Evolutionary conservation across 257 asterid species (phyloP).

Genomic region (Solanum peruvianum): DNA sequence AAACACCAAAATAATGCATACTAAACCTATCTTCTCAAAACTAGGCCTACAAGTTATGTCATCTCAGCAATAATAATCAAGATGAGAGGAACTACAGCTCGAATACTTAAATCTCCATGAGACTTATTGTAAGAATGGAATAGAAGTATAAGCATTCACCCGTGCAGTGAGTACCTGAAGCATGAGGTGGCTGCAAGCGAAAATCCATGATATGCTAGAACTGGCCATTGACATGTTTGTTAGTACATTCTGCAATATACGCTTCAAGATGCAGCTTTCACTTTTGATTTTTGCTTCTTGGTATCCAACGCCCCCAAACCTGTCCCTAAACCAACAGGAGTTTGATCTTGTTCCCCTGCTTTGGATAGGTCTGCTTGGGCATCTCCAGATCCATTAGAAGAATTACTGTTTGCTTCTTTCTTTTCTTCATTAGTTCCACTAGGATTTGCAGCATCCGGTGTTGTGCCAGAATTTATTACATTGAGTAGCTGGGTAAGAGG

Average conservation of each 20-base stretch:
- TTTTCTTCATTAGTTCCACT: slow-evolving; percentile 18
- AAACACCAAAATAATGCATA: not conserved
- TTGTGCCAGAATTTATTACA: slow-evolving; percentile 35
- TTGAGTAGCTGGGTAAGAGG: slow-evolving; percentile 55
- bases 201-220: not conserved
- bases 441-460: slow-evolving; percentile 15
- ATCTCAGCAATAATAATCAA: not conserved
- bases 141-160: not conserved
- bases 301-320: slow-evolving; percentile 53
- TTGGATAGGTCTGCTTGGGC: slow-evolving; percentile 14
- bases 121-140: not conserved
- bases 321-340: slow-evolving; percentile 72
- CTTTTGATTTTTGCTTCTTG: slow-evolving; percentile 58
- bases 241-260: not conserved
- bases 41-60: slow-evolving; percentile 1
- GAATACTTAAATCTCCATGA: not conserved
- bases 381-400: slow-evolving; percentile 20
- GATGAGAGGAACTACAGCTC: not conserved
- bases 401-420: slow-evolving; percentile 27
- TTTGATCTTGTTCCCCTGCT: slow-evolving; percentile 20
- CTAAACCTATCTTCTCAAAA: not conserved
- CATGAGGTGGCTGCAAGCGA: not conserved
- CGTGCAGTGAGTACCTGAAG: not conserved
- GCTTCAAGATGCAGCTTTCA: slow-evolving; percentile 25
- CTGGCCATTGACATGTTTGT: not conserved